Evolutionary conservation across 1,139 yeast species (phyloP).

Genomic region (Sugiyamaella japonica): DNA sequence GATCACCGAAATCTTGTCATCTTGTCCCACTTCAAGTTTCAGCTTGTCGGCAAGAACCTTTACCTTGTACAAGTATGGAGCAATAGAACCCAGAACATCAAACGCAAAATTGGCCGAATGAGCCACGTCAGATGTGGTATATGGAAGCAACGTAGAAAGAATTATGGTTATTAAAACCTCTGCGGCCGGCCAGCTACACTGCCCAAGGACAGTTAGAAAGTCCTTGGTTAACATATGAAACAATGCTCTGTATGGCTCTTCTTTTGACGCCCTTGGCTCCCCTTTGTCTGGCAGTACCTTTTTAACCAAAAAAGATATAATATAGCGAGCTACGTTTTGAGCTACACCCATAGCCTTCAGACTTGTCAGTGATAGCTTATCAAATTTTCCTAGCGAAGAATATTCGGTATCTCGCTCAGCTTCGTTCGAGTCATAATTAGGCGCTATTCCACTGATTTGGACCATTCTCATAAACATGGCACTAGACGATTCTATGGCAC

Average conservation of each 20-base stretch:
- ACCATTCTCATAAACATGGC: conserved; percentile 49
- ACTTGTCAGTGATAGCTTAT: not conserved
- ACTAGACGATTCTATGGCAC: conserved; percentile 50
- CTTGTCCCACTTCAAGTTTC: conserved; percentile 8
- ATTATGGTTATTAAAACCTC: conserved; percentile 51
- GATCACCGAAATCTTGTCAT: not conserved
- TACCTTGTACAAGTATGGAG: conserved; percentile 44
- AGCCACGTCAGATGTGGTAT: conserved; percentile 24
- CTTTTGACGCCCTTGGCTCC: conserved; percentile 24
- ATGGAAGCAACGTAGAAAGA: conserved; percentile 43
- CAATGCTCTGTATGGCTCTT: conserved; percentile 33
- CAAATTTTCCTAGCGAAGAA: not conserved
- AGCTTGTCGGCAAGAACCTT: conserved; percentile 15
- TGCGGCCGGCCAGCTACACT: conserved; percentile 64
- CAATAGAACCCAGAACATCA: conserved; percentile 59
- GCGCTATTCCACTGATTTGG: conserved; percentile 42
- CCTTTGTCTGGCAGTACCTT: conserved; percentile 15
- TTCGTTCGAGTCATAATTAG: not conserved
- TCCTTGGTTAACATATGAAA: conserved; percentile 60
- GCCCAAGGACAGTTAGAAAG: conserved; percentile 48
- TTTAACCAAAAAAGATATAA: conserved; percentile 5
- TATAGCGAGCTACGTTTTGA: conserved; percentile 4
- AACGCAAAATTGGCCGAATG: conserved; percentile 39
- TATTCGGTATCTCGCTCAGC: not conserved
- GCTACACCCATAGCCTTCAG: not conserved